A percentile compares a stretch with the other conserved stretches of the same genome.
phyloP scores from a whole-genome alignment of 495 filamentous ascomycete species.

The Penicillium salamii region DNA sequence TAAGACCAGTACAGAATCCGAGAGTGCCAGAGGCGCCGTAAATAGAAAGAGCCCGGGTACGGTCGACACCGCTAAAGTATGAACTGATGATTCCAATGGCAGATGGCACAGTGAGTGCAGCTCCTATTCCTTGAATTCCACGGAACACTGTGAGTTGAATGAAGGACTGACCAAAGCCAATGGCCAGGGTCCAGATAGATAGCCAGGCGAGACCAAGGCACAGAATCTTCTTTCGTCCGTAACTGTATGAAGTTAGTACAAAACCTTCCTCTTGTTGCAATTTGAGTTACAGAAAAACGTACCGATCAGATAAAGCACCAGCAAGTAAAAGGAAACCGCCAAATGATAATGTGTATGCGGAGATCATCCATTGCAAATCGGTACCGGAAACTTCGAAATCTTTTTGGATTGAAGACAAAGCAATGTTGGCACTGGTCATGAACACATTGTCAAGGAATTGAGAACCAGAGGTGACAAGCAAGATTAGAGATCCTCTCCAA shows the following conservation, averaged over 20 bases:
- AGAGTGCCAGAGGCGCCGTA: constrained; percentile 37
- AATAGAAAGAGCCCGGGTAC: constrained; percentile 33
- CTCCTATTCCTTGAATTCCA: constrained; percentile 36
- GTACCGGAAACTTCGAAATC: constrained; percentile 32
- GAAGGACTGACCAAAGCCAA: constrained; percentile 36
- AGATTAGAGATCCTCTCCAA: constrained; percentile 33
- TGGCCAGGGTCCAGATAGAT: constrained; percentile 34
- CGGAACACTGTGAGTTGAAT: constrained; percentile 36
- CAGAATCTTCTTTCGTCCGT: constrained; percentile 34
- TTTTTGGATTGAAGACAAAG: constrained; percentile 33
- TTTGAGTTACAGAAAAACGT: background rate
- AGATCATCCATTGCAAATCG: constrained; percentile 41
- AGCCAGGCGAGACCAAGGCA: constrained; percentile 34
- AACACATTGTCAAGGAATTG: constrained; percentile 41
- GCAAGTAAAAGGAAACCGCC: constrained; percentile 34
- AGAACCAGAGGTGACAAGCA: constrained; percentile 37
- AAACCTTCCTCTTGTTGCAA: too few relatives aligned
- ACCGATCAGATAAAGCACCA: constrained; percentile 36
- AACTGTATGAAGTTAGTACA: constrained; percentile 18
- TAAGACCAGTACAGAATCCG: constrained; percentile 36
- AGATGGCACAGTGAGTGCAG: constrained; percentile 35
- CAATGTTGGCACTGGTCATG: constrained; percentile 40
- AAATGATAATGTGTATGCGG: constrained; percentile 37
- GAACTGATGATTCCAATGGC: constrained; percentile 40
- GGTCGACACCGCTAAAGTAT: constrained; percentile 35